Base-by-base conservation (phyloP, 352 stramenopile genomes). In the Pythium diclinum region DNA sequence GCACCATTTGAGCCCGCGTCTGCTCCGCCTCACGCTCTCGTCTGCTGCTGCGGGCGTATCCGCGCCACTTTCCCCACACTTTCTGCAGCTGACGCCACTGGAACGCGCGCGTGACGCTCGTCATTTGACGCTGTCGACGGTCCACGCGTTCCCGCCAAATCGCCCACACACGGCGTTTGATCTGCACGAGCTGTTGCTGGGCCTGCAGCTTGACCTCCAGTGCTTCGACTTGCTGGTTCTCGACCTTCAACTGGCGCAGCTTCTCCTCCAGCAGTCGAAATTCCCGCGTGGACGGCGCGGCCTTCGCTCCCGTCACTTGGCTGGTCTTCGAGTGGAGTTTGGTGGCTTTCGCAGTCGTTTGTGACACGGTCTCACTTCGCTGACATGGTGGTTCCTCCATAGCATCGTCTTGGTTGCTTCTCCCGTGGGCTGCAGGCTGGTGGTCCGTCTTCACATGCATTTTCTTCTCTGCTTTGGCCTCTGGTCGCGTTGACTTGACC, bases 1-100 rank as follows among this genome's bases (percentile, higher is more conserved):
- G 60, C 32, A 77, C 36, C 25, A 78, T 56, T 13, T 46, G 21
- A 14, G 30, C 51, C 3, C 48, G 61, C 11, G 61, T 66, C 14
- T 54, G 23, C 19, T 69, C 44, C 8, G 56, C 69, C 6, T 65
- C 38, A 9, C 72, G 69, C 17, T 69, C 46, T 3, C 40, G 13
- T 19, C 48, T 61, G 10, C 21, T 28, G 0, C 5, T 28, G 1
- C 56, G 62, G 1, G 42, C 44, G 10, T 52, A 54, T 23, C 36
- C 32, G 6, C 61, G 56, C 72, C 69, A 79, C 25, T 38, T 56
- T 14, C 17, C 19, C 72, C 69, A 79, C 19, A 69, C 13, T 14
- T 38, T 57, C 54, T 76, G 69, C 11, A 68, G 47, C 33, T 57
- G 21, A 11, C 60, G 62, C 72, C 72, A 79, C n/a, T 59, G 32